Base-by-base conservation (phyloP, 768 basidiomycete species). In the Xerocomellus dryophilus region DNA sequence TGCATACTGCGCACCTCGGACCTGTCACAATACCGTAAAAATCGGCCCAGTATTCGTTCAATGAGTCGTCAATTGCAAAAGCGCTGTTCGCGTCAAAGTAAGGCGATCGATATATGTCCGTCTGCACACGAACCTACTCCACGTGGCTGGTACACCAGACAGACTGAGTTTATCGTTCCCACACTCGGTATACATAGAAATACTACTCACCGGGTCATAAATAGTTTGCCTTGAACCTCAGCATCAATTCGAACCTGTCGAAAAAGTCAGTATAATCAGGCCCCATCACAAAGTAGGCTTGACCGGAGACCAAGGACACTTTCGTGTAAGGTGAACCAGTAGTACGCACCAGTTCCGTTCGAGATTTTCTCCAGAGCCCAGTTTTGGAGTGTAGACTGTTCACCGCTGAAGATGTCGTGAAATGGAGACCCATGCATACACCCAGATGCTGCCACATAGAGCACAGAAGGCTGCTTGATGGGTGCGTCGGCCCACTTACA, bases 21-120 rank as follows among this genome's bases (percentile, higher is more conserved):
- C 86, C 84, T 83, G 87, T 87, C 32, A 83, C 85, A 42, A 88
- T 76, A 23, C 23, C 47, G n/a, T 36, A 18, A 27, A 47, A 47
- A 82, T 88, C 80, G 4, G 86, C 88, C 32, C 83, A 71, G 27
- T 73, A 73, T 60, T 85, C 84, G 60, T 87, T 89, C 47, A 43
- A 23, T 34, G 53, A 55, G 29, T 86, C 84, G 57, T 87, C 84
- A 14, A 82, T 64, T 17, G 73, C 77, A 59, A 86, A 86, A 2
- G 82, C 70, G 54, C 68, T 45, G 36, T 43, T 35, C 25, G 32
- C 23, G 11, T 15, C 31, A 15, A 49, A 12, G 34, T 36, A 21
- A 48, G 34, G 15, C 9, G 20, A 7, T 40, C 36, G 18, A 39
- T 18, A 8, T 8, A n/a, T 14, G 18, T 18, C 5, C n/a, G 27